Base-by-base conservation (phyloP, 352 stramenopile genomes). In the Globisporangium nodosum region DNA sequence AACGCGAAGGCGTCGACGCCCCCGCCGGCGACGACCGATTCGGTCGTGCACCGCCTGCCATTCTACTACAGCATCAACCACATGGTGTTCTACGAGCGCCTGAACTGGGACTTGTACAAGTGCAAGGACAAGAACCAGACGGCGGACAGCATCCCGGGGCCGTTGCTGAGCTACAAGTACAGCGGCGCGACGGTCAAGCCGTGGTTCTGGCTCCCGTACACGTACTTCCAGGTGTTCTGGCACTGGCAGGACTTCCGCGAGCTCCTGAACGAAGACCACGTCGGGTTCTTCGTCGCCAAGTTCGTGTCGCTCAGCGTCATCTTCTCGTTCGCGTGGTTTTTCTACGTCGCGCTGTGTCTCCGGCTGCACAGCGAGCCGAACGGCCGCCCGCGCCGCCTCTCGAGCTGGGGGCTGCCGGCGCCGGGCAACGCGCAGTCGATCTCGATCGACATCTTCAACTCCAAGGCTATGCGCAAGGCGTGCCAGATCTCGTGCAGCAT, bases 41-140 rank as follows among this genome's bases (percentile, higher is more conserved):
- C 75, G 13, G 74, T 90, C 31, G 82, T 89, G 21, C 74, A 83
- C 43, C 78, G 81, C 16, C 63, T 92, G 60, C 83, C 81, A 46
- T 92, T 92, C 58, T 90, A 87, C 66, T 92, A 91, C 69, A 90
- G 78, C 50, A 88, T 92, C 64, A 92, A 92, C 63, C 83, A 92
- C 76, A 91, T 92, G 81, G 81, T 92, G 60, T 92, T 89, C 62
- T 92, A 92, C 67, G 81, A 92, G 60, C 77, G 83, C n/a, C 71
- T 90, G 75, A 92, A 91, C 60, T 92, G 78, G 81, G 83, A 92
- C 33, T 50, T 92, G 58, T 92, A 92, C 74, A 88, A 88, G 61
- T 92, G 83, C 68, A 85, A 82, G 21, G 77, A 89, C 63, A 90
- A 90, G 65, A 76, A 87, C 52, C 54, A 75, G 47, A 70, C 70